phyloP scores from a whole-genome alignment of 805 yeast genomes.

The Nakazawaea wickerhamii region DNA sequence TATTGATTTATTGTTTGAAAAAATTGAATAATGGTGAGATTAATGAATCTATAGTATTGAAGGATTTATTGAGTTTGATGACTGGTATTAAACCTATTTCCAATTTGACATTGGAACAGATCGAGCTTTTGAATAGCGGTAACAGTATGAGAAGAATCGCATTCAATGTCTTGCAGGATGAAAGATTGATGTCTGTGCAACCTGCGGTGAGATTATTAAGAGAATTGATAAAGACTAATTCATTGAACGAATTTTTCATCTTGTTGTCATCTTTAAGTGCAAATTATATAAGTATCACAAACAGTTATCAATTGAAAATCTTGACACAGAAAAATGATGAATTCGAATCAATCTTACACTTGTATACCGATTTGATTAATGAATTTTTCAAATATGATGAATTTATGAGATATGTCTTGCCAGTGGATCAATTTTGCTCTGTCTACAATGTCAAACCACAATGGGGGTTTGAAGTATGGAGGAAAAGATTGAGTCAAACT shows the following conservation, averaged over 20 bases:
- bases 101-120: conserved; percentile 61
- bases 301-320: conserved; percentile 55
- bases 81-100: conserved; percentile 69
- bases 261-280: conserved; percentile 47
- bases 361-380: conserved; percentile 53
- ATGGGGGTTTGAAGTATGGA: conserved; percentile 81
- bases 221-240: conserved; percentile 36
- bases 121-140: conserved; percentile 62
- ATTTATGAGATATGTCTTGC: conserved; percentile 31
- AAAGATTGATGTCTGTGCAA: conserved; percentile 39
- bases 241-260: conserved; percentile 60
- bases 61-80: conserved; percentile 63
- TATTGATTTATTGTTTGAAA: conserved; percentile 55
- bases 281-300: conserved; percentile 30
- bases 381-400: conserved; percentile 37
- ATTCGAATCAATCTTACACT: conserved; percentile 56
- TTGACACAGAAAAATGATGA: conserved; percentile 72
- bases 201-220: conserved; percentile 49
- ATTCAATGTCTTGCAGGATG: conserved; percentile 53
- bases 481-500: conserved; percentile 34
- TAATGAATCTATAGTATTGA: conserved; percentile 56
- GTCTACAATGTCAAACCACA: conserved; percentile 42
- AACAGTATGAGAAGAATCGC: conserved; percentile 49
- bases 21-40: conserved; percentile 56
- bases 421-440: conserved; percentile 35